Evolutionary conservation across 2,329 filamentous ascomycete species (phyloP), one percentile per base, ranked within the genome.

Genomic region (Penicillium sp.): DNA sequence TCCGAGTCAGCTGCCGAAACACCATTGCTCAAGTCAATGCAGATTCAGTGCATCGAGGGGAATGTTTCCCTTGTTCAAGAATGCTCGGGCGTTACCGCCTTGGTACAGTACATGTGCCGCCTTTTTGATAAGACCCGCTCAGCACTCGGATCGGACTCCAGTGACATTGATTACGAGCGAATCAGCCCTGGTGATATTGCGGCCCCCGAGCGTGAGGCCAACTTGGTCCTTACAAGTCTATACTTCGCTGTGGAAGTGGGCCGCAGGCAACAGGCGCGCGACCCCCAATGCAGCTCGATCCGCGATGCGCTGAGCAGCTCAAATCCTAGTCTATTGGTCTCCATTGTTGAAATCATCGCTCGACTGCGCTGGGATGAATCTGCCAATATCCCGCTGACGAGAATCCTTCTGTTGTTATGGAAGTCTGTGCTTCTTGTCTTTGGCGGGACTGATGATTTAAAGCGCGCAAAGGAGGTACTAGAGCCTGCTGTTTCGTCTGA

Each of bases 391-490:
- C 79, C 79, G 38, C 83, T 89, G 58, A 85, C 85, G 63, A 81
- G 88, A 82, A 84, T 94, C 40, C 86, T 96, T 53, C 79, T 97
- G 8, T 79, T 97, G 2, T 84, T 95, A 48, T 97, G 94, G 93
- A 99, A 99, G 76, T 87, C 90, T 0, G 84, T 96, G 9, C 79
- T 97, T 16, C 82, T 97, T 2, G 83, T 89, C 1, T 94, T 97
- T 71, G 94, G 94, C 27, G 90, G 91, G 40, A 87, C 86, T 38
- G 74, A 84, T 52, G 87, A 92, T 61, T 82, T 96, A 19, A 84
- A 87, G 31, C 81, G 85, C 56, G 83, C 91, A 34, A 97, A 97
- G 73, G 79, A 81, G 60, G 86, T 85, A 3, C 86, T 92, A 25
- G 77, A 79, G 53, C 77, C 78, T 11, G 61, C 68, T 33, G 82